These are phyloP conservation scores for Tetracentron sinense DNA, from an alignment of 164 flowering plant genomes.

Conservation along the genomic window DNA sequence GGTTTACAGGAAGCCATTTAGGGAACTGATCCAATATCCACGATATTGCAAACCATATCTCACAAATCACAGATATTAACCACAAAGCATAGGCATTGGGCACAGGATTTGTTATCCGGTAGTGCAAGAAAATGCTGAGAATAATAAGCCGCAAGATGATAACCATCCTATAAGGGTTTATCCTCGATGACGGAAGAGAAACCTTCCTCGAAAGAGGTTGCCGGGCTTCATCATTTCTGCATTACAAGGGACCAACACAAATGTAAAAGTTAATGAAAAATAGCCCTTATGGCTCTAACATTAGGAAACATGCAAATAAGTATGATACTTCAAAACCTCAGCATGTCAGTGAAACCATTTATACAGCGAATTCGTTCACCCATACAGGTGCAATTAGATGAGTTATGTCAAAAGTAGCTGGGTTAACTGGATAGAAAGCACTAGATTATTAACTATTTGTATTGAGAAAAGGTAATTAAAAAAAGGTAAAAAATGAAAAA, in stretches of 20 bases:
- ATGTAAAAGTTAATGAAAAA: not conserved
- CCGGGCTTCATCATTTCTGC: constrained; percentile 60
- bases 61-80: constrained; percentile 54
- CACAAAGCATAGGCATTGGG: constrained; percentile 49
- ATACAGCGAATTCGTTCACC: too few species aligned
- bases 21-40: constrained; percentile 60
- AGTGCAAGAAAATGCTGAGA: constrained; percentile 46
- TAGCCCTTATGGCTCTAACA: constrained; percentile 2
- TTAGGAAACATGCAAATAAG: not conserved
- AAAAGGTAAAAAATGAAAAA: not conserved
- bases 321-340: not conserved
- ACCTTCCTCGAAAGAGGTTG: constrained; percentile 59
- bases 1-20: constrained; percentile 49
- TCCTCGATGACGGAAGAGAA: constrained; percentile 45
- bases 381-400: too few species aligned
- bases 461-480: too few species aligned
- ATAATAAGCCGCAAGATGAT: constrained; percentile 46
- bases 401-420: too few species aligned
- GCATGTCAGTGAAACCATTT: not conserved
- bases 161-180: constrained; percentile 51
- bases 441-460: too few species aligned
- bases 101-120: constrained; percentile 54
- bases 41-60: constrained; percentile 56
- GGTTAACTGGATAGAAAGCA: too few species aligned
- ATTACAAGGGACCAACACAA: constrained; percentile 4